Evolutionary conservation across 1,139 yeast species (phyloP), one percentile per base, ranked within the genome.

Genomic region (Zygoascus sp.): DNA sequence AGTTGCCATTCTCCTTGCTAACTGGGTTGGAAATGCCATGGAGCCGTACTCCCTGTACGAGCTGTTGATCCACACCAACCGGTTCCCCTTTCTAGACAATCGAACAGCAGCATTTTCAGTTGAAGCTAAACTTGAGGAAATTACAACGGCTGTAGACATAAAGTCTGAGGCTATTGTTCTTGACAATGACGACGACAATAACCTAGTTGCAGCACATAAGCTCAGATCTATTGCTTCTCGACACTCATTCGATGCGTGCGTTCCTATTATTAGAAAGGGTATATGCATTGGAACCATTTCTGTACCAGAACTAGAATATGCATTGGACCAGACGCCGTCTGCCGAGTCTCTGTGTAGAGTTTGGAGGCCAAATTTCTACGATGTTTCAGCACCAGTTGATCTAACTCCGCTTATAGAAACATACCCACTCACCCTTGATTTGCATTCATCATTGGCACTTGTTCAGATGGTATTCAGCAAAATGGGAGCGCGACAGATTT

Each of bases 31-130:
- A 2, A 70, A 73, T 35, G 65, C 76, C 5, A 63, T 79, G 35
- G 83, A 79, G 55, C 77, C 75, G 19, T 66, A 69, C 50, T 76
- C 81, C 6, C 59, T 79, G 8, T 79, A 79, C 53, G 83, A 77
- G 55, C 64, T 74, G 7, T 59, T 78, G 35, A 69, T 79, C 46
- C 65, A 69, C 40, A 68, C 69, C 47, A 78, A 77, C 57, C 76
- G 77, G 51, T 78, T 75, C 55, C 84, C 84, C 3, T 79, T 77
- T 54, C 66, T 79, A 68, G 71, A 70, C 44, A 72, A 70, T 49
- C 58, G 68, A 23, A 57, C 64, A 1, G 64, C 65, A 6, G 63
- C 66, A 11, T 70, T 69, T 49, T n/a, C 38, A 11, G 36, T 11
- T 4, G 49, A 68, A 64, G 37, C 76, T 59, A 61, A 69, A 58